phyloP scores from a whole-genome alignment of 208 protist genomes.

The Kentomonas sorsogonicus region DNA sequence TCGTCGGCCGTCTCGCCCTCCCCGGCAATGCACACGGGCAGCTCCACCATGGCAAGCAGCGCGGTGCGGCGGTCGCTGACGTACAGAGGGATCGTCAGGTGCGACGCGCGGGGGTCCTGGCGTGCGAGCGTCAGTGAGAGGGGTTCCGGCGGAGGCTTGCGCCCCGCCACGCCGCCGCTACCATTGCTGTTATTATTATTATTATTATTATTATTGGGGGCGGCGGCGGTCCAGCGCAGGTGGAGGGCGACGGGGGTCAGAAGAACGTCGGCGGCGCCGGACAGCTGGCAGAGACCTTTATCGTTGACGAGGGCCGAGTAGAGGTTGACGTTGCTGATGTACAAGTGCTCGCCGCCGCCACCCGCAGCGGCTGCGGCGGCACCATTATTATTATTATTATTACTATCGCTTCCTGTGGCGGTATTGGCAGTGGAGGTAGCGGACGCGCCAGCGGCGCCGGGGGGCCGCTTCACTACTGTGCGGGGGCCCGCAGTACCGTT shows the following conservation, averaged over 20 bases:
- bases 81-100: slow-evolving; percentile 78
- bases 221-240: slow-evolving; percentile 38
- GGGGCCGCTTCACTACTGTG: too few relatives aligned
- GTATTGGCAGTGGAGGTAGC: slow-evolving; percentile 5
- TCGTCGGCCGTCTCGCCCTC: slow-evolving; percentile 16
- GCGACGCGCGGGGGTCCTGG: slow-evolving; percentile 17
- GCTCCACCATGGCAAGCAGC: slow-evolving; percentile 72
- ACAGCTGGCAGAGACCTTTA: slow-evolving; percentile 33
- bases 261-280: too few relatives aligned
- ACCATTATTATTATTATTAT: too few relatives aligned
- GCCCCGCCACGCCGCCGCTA: slow-evolving; percentile 5
- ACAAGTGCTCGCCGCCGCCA: slow-evolving; percentile 6
- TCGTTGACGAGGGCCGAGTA: slow-evolving; percentile 46
- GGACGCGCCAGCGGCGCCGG: background rate
- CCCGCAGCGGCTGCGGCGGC: too few relatives aligned
- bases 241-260: too few relatives aligned
- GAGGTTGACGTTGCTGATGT: slow-evolving; percentile 37
- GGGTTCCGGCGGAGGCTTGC: slow-evolving; percentile 21
- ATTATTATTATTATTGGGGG: too few relatives aligned
- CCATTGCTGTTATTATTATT: too few relatives aligned
- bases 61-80: slow-evolving; percentile 55
- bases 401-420: background rate
- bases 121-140: slow-evolving; percentile 14
- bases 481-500: too few relatives aligned
- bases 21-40: slow-evolving; percentile 23